Evolutionary conservation across 2,329 filamentous ascomycete genomes (phyloP).

Genomic region (Nemania abortiva): DNA sequence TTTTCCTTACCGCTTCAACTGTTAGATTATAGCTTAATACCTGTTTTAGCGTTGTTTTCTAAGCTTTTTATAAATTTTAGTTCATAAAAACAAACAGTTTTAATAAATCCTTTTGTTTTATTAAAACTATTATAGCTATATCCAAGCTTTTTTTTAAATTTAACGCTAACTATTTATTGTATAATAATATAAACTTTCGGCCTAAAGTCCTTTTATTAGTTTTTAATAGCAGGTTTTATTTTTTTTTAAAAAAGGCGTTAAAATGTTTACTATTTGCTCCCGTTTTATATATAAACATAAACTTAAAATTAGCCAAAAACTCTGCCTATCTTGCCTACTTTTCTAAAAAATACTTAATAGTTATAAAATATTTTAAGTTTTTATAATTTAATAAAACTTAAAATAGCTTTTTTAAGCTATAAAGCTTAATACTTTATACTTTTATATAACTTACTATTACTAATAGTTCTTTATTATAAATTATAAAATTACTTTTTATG

Average conservation of each 20-base stretch:
- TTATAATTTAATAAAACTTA: slow-evolving; percentile 2
- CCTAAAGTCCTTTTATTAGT: not conserved
- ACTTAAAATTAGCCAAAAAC: not conserved
- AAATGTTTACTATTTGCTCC: not conserved
- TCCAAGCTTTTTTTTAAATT: not conserved
- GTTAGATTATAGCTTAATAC: not conserved
- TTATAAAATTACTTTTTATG: not conserved
- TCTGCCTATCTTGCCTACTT: not conserved
- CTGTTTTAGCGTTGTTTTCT: not conserved
- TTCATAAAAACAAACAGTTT: not conserved
- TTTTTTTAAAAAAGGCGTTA: not conserved
- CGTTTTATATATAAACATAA: not conserved
- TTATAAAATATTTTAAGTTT: slow-evolving; percentile 6
- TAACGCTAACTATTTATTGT: not conserved
- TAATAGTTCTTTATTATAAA: not conserved
- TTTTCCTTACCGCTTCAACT: not conserved
- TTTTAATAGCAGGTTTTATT: slow-evolving; percentile 1
- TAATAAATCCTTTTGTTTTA: too few species aligned
- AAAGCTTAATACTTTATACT: not conserved
- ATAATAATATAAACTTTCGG: not conserved
- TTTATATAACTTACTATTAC: not conserved
- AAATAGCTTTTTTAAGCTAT: too few species aligned
- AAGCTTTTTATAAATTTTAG: not conserved
- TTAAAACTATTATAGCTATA: not conserved
- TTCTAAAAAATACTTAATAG: not conserved